phyloP scores from a whole-genome alignment of 495 filamentous ascomycete species.

The Neurospora sp. region DNA sequence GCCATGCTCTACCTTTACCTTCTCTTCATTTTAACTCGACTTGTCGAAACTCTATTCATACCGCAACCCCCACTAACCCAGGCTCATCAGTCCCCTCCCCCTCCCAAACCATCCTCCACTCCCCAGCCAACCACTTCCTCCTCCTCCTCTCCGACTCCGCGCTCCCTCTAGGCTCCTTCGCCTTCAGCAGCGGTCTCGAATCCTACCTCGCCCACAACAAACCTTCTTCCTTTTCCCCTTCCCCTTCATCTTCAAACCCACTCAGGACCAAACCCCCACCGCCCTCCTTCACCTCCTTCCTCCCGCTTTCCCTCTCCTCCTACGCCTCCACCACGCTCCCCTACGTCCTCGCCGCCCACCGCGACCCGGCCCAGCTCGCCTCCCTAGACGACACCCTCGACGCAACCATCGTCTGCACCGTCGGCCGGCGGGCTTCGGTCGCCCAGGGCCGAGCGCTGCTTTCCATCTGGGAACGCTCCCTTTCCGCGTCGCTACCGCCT shows the following conservation, averaged over 20 bases:
- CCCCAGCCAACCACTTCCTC: constrained; percentile 55
- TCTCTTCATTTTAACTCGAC: not conserved
- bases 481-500: constrained; percentile 23
- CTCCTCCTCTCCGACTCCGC: constrained; percentile 93
- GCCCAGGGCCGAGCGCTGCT: constrained; percentile 81
- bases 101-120: not conserved
- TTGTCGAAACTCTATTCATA: not conserved
- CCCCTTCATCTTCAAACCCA: constrained; percentile 5
- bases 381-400: constrained; percentile 77
- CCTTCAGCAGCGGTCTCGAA: constrained; percentile 89
- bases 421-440: constrained; percentile 73
- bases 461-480: constrained; percentile 77
- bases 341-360: constrained; percentile 70
- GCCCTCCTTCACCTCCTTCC: constrained; percentile 58
- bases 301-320: constrained; percentile 66
- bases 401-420: constrained; percentile 75
- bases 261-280: constrained; percentile 16
- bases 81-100: not conserved
- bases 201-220: constrained; percentile 81
- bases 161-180: constrained; percentile 90
- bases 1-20: not conserved
- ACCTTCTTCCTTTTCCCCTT: not conserved
- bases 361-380: constrained; percentile 43
- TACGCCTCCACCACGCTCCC: constrained; percentile 74
- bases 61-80: not conserved